phyloP scores from a whole-genome alignment of 139 green algal genomes.

The Picocystis salinarum region DNA sequence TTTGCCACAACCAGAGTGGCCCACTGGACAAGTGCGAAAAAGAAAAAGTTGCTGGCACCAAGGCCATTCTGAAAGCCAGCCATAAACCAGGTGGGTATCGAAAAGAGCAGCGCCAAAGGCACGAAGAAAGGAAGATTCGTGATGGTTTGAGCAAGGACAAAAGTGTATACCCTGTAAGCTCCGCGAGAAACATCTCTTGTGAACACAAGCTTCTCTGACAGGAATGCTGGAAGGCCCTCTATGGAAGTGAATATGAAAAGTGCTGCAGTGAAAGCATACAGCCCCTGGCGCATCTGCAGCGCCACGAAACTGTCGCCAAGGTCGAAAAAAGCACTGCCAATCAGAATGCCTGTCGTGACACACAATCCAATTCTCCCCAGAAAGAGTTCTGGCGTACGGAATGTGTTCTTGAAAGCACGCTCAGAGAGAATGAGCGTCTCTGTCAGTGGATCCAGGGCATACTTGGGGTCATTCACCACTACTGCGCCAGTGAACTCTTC shows the following conservation, averaged over 20 bases:
- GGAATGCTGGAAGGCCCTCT: constrained; percentile 19
- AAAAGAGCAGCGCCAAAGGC: constrained; percentile 12
- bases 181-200: constrained; percentile 16
- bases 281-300: constrained; percentile 8
- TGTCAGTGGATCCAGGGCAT: not conserved
- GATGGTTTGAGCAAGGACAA: constrained; percentile 15
- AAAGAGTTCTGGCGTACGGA: constrained; percentile 17
- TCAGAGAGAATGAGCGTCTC: constrained; percentile 14
- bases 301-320: constrained; percentile 2
- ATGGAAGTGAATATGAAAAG: constrained; percentile 24
- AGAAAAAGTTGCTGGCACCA: constrained; percentile 5
- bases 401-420: constrained; percentile 16
- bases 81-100: constrained; percentile 10
- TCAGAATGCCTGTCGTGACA: constrained; percentile 12
- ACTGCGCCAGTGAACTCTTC: too few relatives aligned
- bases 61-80: constrained; percentile 5
- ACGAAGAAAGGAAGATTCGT: constrained; percentile 13
- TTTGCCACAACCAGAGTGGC: constrained; percentile 13
- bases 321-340: constrained; percentile 20
- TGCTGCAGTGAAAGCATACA: constrained; percentile 19
- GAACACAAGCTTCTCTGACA: constrained; percentile 17
- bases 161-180: constrained; percentile 17
- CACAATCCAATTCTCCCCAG: constrained; percentile 12
- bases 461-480: too few relatives aligned
- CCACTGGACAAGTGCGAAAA: constrained; percentile 7